These are phyloP conservation scores for Holtermannia corniformis DNA, from an alignment of 768 basidiomycete species.

Conservation along the genomic window DNA sequence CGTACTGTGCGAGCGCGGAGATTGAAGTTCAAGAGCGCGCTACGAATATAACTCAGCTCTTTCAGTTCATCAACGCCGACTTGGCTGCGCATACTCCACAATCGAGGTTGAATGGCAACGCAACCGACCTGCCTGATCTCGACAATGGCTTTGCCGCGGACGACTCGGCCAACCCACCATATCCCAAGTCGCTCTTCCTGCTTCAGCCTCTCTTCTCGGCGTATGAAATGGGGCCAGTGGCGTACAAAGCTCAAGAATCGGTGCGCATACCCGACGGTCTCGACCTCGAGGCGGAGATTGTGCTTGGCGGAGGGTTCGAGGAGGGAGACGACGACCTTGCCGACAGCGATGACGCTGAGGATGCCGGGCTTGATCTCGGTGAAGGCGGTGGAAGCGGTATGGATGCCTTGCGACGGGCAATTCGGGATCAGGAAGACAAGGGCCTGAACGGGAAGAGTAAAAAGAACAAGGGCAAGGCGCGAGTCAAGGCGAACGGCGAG, in stretches of 20 bases:
- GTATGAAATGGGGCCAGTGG: slow-evolving; percentile 81
- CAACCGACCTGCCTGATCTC: slow-evolving; percentile 15
- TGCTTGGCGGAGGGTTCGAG: slow-evolving; percentile 45
- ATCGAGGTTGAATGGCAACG: slow-evolving; percentile 3
- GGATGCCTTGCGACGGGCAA: slow-evolving; percentile 32
- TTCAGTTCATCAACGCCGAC: slow-evolving; percentile 31
- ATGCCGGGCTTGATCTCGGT: slow-evolving; percentile 36
- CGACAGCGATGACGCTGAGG: slow-evolving; percentile 20
- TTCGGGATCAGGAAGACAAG: slow-evolving; percentile 40
- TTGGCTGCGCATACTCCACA: slow-evolving; percentile 21
- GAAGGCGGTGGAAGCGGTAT: slow-evolving; percentile 35
- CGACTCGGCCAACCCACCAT: slow-evolving; percentile 47
- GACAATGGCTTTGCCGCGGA: slow-evolving; percentile 44
- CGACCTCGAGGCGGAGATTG: slow-evolving; percentile 76
- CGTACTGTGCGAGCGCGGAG: slow-evolving; percentile 55
- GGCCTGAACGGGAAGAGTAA: slow-evolving; percentile 25
- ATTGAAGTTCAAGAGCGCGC: slow-evolving; percentile 83
- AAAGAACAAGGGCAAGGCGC: slow-evolving; percentile 20
- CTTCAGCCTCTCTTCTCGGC: slow-evolving; percentile 66
- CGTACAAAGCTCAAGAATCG: slow-evolving; percentile 63
- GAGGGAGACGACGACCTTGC: slow-evolving; percentile 13
- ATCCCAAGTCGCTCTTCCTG: slow-evolving; percentile 83
- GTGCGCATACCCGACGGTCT: slow-evolving; percentile 75
- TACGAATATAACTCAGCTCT: slow-evolving; percentile 21
- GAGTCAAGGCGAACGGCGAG: slow-evolving; percentile 44